Base-by-base conservation (phyloP, 495 filamentous ascomycete species). In the Astrothelium macrocarpum region DNA sequence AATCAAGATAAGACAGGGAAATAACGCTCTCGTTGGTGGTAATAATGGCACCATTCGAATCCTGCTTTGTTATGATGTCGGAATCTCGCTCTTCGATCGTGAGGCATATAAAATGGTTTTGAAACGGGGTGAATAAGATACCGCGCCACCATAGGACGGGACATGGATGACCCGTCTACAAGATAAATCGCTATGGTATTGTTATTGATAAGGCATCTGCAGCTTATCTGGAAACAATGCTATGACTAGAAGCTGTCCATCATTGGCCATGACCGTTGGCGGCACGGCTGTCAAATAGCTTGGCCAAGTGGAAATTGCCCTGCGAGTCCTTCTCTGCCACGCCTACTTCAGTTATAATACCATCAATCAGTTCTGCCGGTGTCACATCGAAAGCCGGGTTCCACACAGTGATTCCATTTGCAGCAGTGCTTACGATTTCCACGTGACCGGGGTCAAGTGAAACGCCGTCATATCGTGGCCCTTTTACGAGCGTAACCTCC, bases 311-410 rank as follows among this genome's bases (percentile, higher is more conserved):
- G 78, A 96, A 97, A 28, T 70, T 74, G n/a, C 88, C 91, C 61
- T 88, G 80, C n/a, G 72, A 66, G 29, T 79, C 82, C 76, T 90
- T 94, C 70, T 91, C 87, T 11, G 90, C 85, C 18, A 95, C 88
- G 2, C 94, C 93, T 63, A 88, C 83, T 76, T 98, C 94, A 0
- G 94, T 97, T 60, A 97, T 88, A 67, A 98, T 89, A 7, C 87
- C 92, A 77, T 97, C 95, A 65, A 98, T 96, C 31, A 97, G 78
- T 53, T 81, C 80, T 32, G 86, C 78, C 0, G 94, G 93, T 1
- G 94, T 97, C 31, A 98, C 87, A 73, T 98, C 94, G 70, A 98
- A 98, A 23, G 91, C 87, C 31, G 95, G 94, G 70, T 98, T 98
- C 90, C 93, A 98, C 25, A 96, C 90, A 53, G 78, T 78, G 53